Conservation (phyloP, 2,329 filamentous ascomycete species). For the Diaporthe vexans region DNA sequence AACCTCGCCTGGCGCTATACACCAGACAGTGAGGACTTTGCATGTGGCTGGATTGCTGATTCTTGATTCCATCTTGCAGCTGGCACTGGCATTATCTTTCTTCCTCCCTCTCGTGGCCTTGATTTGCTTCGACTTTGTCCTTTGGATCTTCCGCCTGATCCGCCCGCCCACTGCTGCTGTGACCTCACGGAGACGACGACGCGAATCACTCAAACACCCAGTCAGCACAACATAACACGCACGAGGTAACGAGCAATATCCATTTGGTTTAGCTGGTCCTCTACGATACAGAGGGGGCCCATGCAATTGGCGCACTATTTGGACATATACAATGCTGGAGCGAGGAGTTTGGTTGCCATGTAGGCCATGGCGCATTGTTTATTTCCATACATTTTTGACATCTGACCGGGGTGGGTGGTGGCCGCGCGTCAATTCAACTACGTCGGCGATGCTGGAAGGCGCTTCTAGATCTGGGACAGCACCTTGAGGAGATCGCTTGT, state of each 20-base stretch:
- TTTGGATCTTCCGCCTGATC: slow-evolving; percentile 66
- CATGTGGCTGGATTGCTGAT: not conserved
- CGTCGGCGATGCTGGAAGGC: not conserved
- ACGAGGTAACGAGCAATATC: not conserved
- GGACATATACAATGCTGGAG: slow-evolving; percentile 13
- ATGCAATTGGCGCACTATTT: slow-evolving; percentile 22
- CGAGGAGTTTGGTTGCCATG: slow-evolving; percentile 37
- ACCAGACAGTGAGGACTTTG: not conserved
- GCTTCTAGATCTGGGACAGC: slow-evolving; percentile 73
- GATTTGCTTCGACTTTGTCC: slow-evolving; percentile 63
- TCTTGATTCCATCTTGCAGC: slow-evolving; percentile 47
- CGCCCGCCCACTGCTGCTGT: slow-evolving; percentile 42
- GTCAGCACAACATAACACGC: slow-evolving; percentile 39
- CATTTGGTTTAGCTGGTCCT: not conserved
- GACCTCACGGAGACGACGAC: slow-evolving; percentile 42
- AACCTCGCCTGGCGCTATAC: not conserved
- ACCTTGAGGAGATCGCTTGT: slow-evolving; percentile 95
- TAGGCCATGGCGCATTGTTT: slow-evolving; percentile 1
- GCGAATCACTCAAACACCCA: slow-evolving; percentile 44
- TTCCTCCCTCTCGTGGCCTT: slow-evolving; percentile 62
- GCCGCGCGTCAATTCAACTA: not conserved
- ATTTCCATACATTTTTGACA: slow-evolving; percentile 14
- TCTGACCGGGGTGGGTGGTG: not conserved
- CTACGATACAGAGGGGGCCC: slow-evolving; percentile 4
- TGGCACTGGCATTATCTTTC: slow-evolving; percentile 61